Conservation (phyloP, 177 flowering plant species). For the Tripterygium wilfordii region DNA sequence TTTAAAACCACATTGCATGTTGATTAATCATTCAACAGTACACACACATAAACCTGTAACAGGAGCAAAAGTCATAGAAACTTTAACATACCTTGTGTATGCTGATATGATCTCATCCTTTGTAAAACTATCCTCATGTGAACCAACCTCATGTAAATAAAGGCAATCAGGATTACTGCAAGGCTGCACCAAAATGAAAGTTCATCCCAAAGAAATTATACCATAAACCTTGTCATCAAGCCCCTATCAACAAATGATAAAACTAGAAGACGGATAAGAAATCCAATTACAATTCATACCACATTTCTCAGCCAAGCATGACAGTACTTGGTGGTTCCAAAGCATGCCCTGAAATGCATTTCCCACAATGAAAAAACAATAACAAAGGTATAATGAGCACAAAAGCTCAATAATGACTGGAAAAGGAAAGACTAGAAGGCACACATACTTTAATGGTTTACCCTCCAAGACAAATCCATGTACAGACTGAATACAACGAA, state of each 20-base stretch:
- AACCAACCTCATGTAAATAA: conserved; percentile 36
- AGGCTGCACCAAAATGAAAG: conserved; percentile 34
- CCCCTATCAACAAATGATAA: background rate
- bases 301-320: conserved; percentile 64
- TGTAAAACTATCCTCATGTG: conserved; percentile 38
- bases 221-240: background rate
- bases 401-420: background rate
- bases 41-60: background rate
- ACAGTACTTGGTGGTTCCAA: conserved; percentile 74
- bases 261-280: background rate
- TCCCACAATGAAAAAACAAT: background rate
- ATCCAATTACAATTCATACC: conserved; percentile 18
- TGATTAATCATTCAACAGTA: background rate
- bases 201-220: too few relatives aligned
- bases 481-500: conserved; percentile 41
- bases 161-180: conserved; percentile 44
- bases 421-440: background rate
- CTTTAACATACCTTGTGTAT: conserved; percentile 23
- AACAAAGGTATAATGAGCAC: background rate
- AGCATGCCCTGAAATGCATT: conserved; percentile 70
- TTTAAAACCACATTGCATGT: conserved; percentile 12
- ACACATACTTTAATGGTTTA: conserved; percentile 31
- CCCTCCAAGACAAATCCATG: conserved; percentile 39
- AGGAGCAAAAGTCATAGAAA: background rate
- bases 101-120: conserved; percentile 38